Evolutionary conservation across 768 basidiomycete genomes (phyloP), one percentile per base, ranked within the genome.

Genomic region (Serpula lacrymans): DNA sequence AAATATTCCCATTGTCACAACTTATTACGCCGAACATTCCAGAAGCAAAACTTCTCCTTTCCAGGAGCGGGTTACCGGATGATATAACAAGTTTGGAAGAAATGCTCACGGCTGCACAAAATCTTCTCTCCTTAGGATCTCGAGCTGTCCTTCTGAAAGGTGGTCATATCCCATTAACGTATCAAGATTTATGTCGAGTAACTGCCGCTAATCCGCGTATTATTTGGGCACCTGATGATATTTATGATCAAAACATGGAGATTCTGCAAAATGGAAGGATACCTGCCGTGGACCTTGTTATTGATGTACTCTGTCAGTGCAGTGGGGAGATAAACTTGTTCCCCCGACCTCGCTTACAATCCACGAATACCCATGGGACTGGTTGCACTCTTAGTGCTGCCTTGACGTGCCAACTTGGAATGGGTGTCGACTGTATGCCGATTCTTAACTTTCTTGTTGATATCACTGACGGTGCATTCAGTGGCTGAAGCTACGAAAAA

Each of bases 381-480:
- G 93, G 92, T 2, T 96, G 92, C 58, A 96, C 93, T 0, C 68
- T 96, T n/a, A 84, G 82, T 33, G 82, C 92, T 0, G 88, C 90
- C 0, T 72, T 95, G 13, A 82, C 83, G 2, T 80, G 79, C 40
- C 70, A 70, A 5, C 65, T 93, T 12, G 84, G 77, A 3, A 67
- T 65, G 32, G 80, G 78, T 43, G 49, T 46, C 7, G 36, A 47
- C n/a, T 45, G 69, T 73, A 37, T 55, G 74, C 23, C 45, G 49
- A n/a, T 8, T 47, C 20, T 26, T n/a, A 7, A 29, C 33, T 4
- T 22, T 18, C 18, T 7, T 1, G 1, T 11, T 11, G 27, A 21
- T 36, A n/a, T 2, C 13, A 25, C 31, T 11, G 26, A 22, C 37
- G 10, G 39, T 1, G 7, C 27, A 35, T 34, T 8, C 45, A 83